Evolutionary conservation across 192 early-diverging fungal species (phyloP).

Genomic region (Gryganskiella cystojenkinii): DNA sequence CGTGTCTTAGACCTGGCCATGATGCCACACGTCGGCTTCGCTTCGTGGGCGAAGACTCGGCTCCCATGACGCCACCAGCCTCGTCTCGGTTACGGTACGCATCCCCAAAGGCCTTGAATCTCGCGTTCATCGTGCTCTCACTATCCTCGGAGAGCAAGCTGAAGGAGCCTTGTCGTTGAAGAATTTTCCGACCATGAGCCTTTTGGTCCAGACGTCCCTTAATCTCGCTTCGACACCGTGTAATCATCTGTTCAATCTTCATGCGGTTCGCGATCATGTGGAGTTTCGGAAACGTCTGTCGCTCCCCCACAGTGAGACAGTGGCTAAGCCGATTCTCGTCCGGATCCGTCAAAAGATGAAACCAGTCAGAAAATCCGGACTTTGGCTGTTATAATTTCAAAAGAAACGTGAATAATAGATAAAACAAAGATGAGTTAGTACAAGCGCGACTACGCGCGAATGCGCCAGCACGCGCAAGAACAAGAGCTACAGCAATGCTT

Average conservation of each 20-base stretch:
- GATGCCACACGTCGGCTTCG: slow-evolving; percentile 18
- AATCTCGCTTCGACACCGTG: slow-evolving; percentile 45
- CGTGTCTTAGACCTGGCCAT: slow-evolving; percentile 37
- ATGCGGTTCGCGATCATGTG: slow-evolving; percentile 80
- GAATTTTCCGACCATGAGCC: slow-evolving; percentile 13
- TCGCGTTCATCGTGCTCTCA: slow-evolving; percentile 39
- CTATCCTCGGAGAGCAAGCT: slow-evolving; percentile 41
- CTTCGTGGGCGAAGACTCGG: slow-evolving; percentile 4
- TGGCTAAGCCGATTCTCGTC: slow-evolving; percentile 59
- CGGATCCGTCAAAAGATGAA: slow-evolving; percentile 74
- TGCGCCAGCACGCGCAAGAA: no score
- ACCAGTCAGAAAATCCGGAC: slow-evolving; percentile 69
- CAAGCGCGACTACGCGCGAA: no score
- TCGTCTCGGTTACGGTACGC: slow-evolving; percentile 2
- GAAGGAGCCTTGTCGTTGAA: background rate
- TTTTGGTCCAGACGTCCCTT: slow-evolving; percentile 35
- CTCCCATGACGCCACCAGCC: background rate
- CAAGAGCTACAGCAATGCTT: no score
- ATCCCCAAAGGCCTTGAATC: slow-evolving; percentile 35
- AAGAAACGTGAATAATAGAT: background rate
- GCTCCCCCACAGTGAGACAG: slow-evolving; percentile 70
- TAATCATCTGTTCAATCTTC: slow-evolving; percentile 78
- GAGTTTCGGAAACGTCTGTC: slow-evolving; percentile 81
- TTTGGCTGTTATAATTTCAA: slow-evolving; percentile 57
- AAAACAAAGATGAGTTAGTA: background rate